A percentile compares a stretch with the other conserved stretches of the same genome.
Evolutionary conservation across 345 rosid species (phyloP).

Genomic region (Heritiera littoralis): DNA sequence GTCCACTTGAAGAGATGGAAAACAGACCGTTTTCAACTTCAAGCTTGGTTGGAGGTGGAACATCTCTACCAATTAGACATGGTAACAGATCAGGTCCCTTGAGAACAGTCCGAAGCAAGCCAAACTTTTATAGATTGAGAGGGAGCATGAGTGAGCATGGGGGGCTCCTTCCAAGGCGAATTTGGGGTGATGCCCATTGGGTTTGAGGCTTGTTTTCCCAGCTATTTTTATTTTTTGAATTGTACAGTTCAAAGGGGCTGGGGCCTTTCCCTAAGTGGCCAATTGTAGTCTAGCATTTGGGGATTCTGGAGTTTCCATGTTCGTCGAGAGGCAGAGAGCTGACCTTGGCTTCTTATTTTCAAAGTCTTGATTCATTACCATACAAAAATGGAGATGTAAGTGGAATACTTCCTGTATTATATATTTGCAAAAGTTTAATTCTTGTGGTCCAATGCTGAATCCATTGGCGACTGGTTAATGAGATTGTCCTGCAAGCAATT

Average conservation of each 20-base stretch:
- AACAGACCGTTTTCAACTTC: slow-evolving; percentile 73
- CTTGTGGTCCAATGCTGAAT: slow-evolving; percentile 16
- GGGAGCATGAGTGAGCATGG: slow-evolving; percentile 99
- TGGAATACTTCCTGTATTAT: slow-evolving; percentile 30
- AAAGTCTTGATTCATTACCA: slow-evolving; percentile 39
- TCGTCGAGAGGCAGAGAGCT: slow-evolving; percentile 9
- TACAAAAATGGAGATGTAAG: slow-evolving; percentile 40
- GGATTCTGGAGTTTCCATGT: slow-evolving; percentile 14
- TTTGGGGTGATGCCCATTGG: slow-evolving; percentile 38
- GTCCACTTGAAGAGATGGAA: slow-evolving; percentile 65
- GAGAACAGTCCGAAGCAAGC: slow-evolving; percentile 69
- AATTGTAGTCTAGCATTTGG: slow-evolving; percentile 20
- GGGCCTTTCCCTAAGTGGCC: slow-evolving; percentile 20
- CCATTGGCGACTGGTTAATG: not conserved
- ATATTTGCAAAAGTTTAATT: slow-evolving; percentile 22
- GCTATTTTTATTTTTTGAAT: slow-evolving; percentile 10
- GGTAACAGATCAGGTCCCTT: slow-evolving; percentile 94
- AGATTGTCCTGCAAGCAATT: not conserved
- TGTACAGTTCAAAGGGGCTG: slow-evolving; percentile 37
- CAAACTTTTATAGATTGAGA: slow-evolving; percentile 61
- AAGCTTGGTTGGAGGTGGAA: slow-evolving; percentile 47
- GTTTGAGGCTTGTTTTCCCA: slow-evolving; percentile 28
- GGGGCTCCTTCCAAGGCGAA: slow-evolving; percentile 48
- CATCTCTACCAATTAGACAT: slow-evolving; percentile 57
- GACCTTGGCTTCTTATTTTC: slow-evolving; percentile 34